Percentiles rank a stretch among this genome's conserved stretches.
Evolutionary conservation across 2,329 filamentous ascomycete genomes (phyloP).

Genomic region (Didymosphaeria variabile): DNA sequence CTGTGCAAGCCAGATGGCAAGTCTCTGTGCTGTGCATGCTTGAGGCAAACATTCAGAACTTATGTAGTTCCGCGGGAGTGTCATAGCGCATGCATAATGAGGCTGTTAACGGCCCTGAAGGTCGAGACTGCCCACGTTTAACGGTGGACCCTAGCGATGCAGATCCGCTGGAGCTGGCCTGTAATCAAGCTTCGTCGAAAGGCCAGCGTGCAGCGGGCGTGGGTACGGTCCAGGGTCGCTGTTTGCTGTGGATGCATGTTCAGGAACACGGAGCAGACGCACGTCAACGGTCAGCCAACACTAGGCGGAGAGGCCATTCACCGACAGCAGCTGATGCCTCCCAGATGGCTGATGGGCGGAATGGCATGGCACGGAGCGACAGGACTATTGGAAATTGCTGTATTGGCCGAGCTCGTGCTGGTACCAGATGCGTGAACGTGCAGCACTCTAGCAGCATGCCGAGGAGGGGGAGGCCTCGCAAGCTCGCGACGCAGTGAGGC

Average conservation of each 20-base stretch:
- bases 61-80: not conserved
- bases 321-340: conserved; percentile 3
- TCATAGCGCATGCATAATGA: conserved; percentile 7
- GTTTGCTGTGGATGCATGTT: not conserved
- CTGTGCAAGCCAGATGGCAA: not conserved
- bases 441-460: not conserved
- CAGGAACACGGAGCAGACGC: conserved; percentile 9
- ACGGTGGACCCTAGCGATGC: not conserved
- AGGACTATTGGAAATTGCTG: not conserved
- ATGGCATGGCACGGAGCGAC: conserved; percentile 1
- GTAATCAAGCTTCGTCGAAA: not conserved
- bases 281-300: conserved; percentile 4
- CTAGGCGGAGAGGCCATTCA: not conserved
- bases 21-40: not conserved
- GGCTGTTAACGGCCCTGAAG: conserved; percentile 4
- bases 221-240: not conserved
- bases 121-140: conserved; percentile 9
- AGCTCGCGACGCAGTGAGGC: not conserved
- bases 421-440: conserved; percentile 4
- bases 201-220: not conserved
- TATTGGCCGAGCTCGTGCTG: not conserved
- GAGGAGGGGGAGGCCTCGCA: conserved; percentile 1
- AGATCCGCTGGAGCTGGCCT: conserved; percentile 7
- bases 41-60: not conserved
- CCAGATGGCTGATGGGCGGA: not conserved